Evolutionary conservation across 495 filamentous ascomycete species (phyloP), one percentile per base, ranked within the genome.

Genomic region (Neurospora africana): DNA sequence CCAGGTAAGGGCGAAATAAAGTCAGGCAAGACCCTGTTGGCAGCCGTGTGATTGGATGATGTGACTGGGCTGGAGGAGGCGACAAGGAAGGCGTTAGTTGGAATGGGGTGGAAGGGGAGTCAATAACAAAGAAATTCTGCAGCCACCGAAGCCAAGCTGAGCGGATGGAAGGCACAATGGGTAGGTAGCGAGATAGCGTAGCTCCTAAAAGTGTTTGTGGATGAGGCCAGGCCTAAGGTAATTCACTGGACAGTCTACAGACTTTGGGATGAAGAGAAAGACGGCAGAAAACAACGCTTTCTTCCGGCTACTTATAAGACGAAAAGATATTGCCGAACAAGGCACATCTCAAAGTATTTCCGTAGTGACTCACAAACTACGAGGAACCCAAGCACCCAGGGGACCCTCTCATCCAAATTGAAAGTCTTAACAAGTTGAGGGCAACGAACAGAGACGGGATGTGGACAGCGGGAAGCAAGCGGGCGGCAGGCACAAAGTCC

Each of bases 111-210:
- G 23, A 61, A 61, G 23, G 53, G 40, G 47, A 33, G 69, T 70
- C 69, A n/a, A 58, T 44, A 70, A 70, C 69, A 70, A 70, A 70
- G 69, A 70, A 70, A 70, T 58, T 33, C 38, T 70, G 39, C 23
- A 70, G 37, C 69, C 69, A 70, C 36, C 36, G 27, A 65, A 65
- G 53, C 53, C 53, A 65, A 65, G 27, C 15, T 65, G 53, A 65
- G 53, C 23, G 15, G 53, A 65, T 30, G 53, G 53, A 65, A 65
- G 53, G 27, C 53, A 65, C 53, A 65, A 65, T 35, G 13, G 13
- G 27, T 33, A 13, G 13, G 27, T 33, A 65, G 15, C 15, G 23
- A 30, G 53, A 15, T 65, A 65, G 53, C 15, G 53, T 33, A 65
- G 27, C 15, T 65, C 30, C 13, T 65, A 17, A 17, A 65, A 65